A percentile compares a stretch with the other conserved stretches of the same genome.
Evolutionary conservation across 2,329 filamentous ascomycete genomes (phyloP).

Genomic region (Talaromyces piceae): DNA sequence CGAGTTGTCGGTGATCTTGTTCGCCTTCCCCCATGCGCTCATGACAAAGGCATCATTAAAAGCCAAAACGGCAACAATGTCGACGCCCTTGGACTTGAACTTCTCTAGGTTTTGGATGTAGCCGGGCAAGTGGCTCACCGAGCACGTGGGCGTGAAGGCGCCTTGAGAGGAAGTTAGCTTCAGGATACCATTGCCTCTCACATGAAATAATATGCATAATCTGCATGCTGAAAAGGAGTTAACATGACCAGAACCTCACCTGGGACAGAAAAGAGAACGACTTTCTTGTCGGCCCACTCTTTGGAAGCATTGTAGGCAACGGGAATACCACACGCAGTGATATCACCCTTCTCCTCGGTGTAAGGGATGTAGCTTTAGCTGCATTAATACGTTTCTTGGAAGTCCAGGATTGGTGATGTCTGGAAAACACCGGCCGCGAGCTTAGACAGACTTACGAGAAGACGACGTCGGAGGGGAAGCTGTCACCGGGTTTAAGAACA

Average conservation of each 20-base stretch:
- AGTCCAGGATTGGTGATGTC: slow-evolving; percentile 1
- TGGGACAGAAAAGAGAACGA: slow-evolving; percentile 62
- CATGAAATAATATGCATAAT: too few relatives aligned
- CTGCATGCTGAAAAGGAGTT: too few relatives aligned
- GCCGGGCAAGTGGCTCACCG: slow-evolving; percentile 69
- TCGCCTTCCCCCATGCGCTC: slow-evolving; percentile 85
- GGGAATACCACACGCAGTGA: slow-evolving; percentile 72
- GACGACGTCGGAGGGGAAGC: slow-evolving; percentile 70
- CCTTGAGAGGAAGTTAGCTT: slow-evolving; percentile 30
- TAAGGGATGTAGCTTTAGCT: slow-evolving; percentile 65
- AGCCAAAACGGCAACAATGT: slow-evolving; percentile 72
- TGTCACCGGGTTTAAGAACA: slow-evolving; percentile 71
- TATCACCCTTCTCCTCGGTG: slow-evolving; percentile 58
- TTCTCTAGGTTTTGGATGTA: slow-evolving; percentile 65
- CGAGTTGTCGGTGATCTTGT: slow-evolving; percentile 64
- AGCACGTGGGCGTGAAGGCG: slow-evolving; percentile 83
- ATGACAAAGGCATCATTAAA: slow-evolving; percentile 83
- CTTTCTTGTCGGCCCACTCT: slow-evolving; percentile 64
- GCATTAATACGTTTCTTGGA: not conserved
- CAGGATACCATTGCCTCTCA: not conserved
- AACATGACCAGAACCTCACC: slow-evolving; percentile 33
- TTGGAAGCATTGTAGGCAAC: slow-evolving; percentile 72
- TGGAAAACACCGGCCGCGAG: not conserved
- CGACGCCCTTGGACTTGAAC: slow-evolving; percentile 73
- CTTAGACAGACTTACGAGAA: slow-evolving; percentile 54